A percentile compares a stretch with the other conserved stretches of the same genome.
Evolutionary conservation across 495 filamentous ascomycete species (phyloP).

Genomic region (Hypoxylon subgilvum): DNA sequence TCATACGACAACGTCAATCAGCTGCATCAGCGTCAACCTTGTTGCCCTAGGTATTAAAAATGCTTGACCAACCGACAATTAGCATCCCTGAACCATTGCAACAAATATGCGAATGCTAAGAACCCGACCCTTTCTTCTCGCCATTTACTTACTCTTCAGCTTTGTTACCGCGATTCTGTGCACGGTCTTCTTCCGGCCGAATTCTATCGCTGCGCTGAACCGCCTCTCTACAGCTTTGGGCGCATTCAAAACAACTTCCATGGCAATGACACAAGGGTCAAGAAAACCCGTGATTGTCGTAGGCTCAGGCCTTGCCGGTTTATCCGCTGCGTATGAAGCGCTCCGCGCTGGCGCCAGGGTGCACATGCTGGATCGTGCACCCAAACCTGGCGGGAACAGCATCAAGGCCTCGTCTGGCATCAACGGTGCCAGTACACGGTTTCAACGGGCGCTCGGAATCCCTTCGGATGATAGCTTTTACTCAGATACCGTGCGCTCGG

Average conservation of each 20-base stretch:
- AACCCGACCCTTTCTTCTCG: constrained; percentile 27
- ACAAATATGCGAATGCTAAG: constrained; percentile 23
- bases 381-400: constrained; percentile 65
- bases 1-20: constrained; percentile 24
- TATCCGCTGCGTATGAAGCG: constrained; percentile 57
- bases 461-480: constrained; percentile 50
- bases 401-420: constrained; percentile 70
- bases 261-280: constrained; percentile 5
- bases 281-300: constrained; percentile 52
- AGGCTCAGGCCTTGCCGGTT: constrained; percentile 59
- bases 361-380: constrained; percentile 57
- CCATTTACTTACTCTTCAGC: constrained; percentile 33
- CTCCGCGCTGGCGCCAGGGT: constrained; percentile 53
- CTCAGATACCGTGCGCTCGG: constrained; percentile 60
- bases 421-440: constrained; percentile 62
- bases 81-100: not conserved
- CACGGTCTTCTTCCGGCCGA: constrained; percentile 31
- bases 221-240: constrained; percentile 2
- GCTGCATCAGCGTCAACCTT: constrained; percentile 5
- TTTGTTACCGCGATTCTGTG: constrained; percentile 32
- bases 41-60: constrained; percentile 14
- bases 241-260: not conserved
- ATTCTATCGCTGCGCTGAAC: constrained; percentile 3
- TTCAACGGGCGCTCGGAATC: constrained; percentile 46
- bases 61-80: not conserved